These are phyloP conservation scores for Debaryomyces robertsiae DNA, from an alignment of 1,139 yeast genomes.

Conservation along the genomic window DNA sequence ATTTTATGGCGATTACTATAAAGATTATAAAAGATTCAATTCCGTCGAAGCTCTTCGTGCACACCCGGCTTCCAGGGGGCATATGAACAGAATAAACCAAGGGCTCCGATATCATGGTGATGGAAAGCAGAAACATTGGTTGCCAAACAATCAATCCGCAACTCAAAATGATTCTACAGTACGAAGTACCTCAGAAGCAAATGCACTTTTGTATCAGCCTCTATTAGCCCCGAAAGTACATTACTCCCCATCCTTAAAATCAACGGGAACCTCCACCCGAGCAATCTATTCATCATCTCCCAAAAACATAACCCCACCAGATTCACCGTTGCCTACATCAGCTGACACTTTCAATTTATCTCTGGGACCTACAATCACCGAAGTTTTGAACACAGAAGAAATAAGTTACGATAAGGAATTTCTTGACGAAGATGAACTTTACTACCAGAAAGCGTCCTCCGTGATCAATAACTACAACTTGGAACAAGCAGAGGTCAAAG, in stretches of 20 bases:
- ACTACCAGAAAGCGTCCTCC: conserved; percentile 36
- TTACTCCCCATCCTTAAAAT: conserved; percentile 31
- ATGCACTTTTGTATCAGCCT: conserved; percentile 22
- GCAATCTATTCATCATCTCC: conserved; percentile 37
- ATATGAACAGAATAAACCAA: conserved; percentile 73
- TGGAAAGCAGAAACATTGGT: conserved; percentile 85
- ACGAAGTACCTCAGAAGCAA: conserved; percentile 33
- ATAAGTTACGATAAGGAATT: conserved; percentile 36
- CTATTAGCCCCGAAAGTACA: conserved; percentile 1
- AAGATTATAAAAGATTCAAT: conserved; percentile 79
- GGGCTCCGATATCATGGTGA: conserved; percentile 82
- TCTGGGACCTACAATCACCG: conserved; percentile 25
- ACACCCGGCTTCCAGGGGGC: conserved; percentile 65
- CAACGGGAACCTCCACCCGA: conserved; percentile 37
- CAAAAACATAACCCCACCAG: conserved; percentile 28
- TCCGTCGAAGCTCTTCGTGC: conserved; percentile 72
- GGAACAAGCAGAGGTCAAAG: conserved; percentile 39
- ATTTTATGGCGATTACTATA: conserved; percentile 71
- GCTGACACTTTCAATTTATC: conserved; percentile 13
- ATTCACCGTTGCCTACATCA: conserved; percentile 20
- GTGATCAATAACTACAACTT: conserved; percentile 44
- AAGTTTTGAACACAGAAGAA: conserved; percentile 28
- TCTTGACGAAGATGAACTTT: conserved; percentile 45
- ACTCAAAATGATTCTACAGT: conserved; percentile 19
- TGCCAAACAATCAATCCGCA: conserved; percentile 44